Conservation (phyloP, 352 stramenopile species). For the Phytopythium kandeliae region DNA sequence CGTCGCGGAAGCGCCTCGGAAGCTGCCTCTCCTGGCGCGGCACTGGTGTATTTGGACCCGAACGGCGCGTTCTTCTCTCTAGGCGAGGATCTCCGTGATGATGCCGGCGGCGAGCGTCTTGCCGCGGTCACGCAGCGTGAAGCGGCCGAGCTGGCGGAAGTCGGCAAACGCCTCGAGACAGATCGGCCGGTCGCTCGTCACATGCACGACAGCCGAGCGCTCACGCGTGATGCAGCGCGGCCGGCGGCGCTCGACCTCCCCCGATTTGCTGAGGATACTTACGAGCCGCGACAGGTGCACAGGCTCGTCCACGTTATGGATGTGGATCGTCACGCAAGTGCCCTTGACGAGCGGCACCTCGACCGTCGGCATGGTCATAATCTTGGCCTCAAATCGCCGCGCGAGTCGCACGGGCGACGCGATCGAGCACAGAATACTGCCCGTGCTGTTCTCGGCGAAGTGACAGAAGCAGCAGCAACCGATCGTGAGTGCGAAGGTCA, state of each 20-base stretch:
- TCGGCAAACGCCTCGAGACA: constrained; percentile 78
- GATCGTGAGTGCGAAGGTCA: no score
- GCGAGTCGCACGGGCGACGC: constrained; percentile 66
- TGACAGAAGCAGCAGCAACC: neutral
- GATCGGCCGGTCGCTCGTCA: constrained; percentile 68
- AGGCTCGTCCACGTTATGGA: constrained; percentile 85
- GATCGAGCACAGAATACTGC: constrained; percentile 83
- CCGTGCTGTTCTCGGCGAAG: constrained; percentile 29
- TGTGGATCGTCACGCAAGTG: constrained; percentile 77
- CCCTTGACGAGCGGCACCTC: constrained; percentile 85
- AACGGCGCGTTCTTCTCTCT: no score
- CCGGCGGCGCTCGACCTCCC: constrained; percentile 77
- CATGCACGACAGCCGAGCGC: constrained; percentile 77
- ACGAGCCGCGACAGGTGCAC: constrained; percentile 76
- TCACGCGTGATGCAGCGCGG: constrained; percentile 85
- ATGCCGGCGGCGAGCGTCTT: constrained; percentile 82
- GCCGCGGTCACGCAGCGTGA: constrained; percentile 79
- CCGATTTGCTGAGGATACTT: constrained; percentile 64
- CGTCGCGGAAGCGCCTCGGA: no score
- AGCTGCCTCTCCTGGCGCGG: no score
- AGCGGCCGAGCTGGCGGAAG: constrained; percentile 76
- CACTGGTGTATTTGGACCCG: no score
- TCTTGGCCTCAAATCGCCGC: constrained; percentile 82
- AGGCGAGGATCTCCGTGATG: constrained; percentile 76
- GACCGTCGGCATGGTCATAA: constrained; percentile 85